A percentile compares a stretch with the other conserved stretches of the same genome.
Evolutionary conservation across 2,329 filamentous ascomycete species (phyloP).

Genomic region (Hymenoscyphus occultus): DNA sequence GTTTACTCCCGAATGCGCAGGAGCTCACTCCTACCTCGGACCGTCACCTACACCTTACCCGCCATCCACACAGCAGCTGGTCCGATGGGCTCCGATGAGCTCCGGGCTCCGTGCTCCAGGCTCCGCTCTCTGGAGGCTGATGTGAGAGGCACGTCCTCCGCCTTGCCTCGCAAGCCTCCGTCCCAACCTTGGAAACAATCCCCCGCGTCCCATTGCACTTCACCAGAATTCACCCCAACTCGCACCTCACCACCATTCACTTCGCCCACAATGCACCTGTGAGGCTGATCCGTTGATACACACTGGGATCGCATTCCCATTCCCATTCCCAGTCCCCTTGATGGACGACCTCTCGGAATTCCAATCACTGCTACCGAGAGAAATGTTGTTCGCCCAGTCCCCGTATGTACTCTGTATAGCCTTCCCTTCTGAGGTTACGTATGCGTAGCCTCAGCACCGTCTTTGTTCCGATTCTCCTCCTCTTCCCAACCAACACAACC

Average conservation of each 20-base stretch:
- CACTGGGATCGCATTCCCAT: background rate
- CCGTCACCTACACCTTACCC: no score
- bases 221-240: background rate
- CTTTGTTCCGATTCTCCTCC: background rate
- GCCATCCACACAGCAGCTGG: no score
- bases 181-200: background rate
- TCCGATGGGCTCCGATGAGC: no score
- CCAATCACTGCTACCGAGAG: background rate
- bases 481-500: background rate
- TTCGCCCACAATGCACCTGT: conserved; percentile 1
- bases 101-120: no score
- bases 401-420: background rate
- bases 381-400: conserved; percentile 3
- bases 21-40: no score
- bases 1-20: no score
- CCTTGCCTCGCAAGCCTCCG: background rate
- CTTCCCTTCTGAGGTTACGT: background rate
- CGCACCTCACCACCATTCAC: background rate
- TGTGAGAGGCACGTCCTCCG: background rate
- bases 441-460: background rate
- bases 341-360: background rate
- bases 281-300: background rate
- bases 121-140: background rate
- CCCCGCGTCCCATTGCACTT: conserved; percentile 10
- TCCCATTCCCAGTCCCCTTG: background rate